phyloP scores from a whole-genome alignment of 2,329 filamentous ascomycete genomes.

The Microdochium bolleyi region DNA sequence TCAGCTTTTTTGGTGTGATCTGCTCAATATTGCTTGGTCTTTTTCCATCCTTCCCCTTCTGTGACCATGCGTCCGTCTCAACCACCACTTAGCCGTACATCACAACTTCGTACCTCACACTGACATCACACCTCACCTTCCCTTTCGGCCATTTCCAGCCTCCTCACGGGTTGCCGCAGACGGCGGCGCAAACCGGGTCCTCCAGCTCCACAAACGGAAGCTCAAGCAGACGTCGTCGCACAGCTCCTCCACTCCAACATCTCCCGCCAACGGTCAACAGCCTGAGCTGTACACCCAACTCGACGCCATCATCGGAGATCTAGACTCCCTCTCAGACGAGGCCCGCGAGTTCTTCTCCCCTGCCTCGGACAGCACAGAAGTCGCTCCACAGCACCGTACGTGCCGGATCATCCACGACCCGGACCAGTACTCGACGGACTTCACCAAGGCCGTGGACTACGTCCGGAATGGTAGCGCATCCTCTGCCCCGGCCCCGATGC shows the following conservation, averaged over 20 bases:
- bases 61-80: too few relatives aligned
- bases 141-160: background rate
- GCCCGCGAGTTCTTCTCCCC: conserved; percentile 60
- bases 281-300: conserved; percentile 24
- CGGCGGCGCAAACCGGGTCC: background rate
- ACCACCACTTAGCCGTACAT: too few relatives aligned
- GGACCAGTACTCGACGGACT: conserved; percentile 89
- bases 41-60: background rate
- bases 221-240: background rate
- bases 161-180: background rate
- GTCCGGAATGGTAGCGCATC: conserved; percentile 5
- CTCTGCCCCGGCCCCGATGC: background rate
- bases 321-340: conserved; percentile 69
- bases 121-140: background rate
- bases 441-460: conserved; percentile 65
- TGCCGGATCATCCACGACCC: conserved; percentile 52
- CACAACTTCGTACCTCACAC: too few relatives aligned
- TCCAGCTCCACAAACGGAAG: background rate
- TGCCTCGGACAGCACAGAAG: too few relatives aligned
- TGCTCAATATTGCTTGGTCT: background rate
- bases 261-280: background rate
- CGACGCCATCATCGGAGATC: conserved; percentile 75
- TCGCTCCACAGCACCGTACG: background rate
- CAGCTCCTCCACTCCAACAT: background rate
- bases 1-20: background rate